Evolutionary conservation across 1,284 basidiomycete species (phyloP).

Genomic region (Boletus calvinii): DNA sequence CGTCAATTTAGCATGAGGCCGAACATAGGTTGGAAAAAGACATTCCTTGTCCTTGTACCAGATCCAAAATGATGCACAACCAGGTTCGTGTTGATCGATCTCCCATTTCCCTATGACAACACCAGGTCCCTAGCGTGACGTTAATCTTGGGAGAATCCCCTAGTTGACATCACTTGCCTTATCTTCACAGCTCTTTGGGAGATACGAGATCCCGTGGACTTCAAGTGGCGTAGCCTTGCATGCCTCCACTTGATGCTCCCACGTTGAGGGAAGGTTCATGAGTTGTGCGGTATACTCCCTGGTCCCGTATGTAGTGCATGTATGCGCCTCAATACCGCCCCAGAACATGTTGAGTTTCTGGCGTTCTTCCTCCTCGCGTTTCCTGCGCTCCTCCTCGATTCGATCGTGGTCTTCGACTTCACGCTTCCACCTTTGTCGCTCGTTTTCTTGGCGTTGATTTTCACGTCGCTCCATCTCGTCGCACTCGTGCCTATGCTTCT

Average conservation of each 20-base stretch:
- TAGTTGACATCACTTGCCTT: constrained; percentile 9
- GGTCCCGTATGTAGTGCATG: constrained; percentile 27
- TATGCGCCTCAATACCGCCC: constrained; percentile 17
- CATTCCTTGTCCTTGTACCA: constrained; percentile 24
- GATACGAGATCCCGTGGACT: constrained; percentile 25
- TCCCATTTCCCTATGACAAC: constrained; percentile 24
- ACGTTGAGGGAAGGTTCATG: constrained; percentile 23
- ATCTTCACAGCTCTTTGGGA: constrained; percentile 30
- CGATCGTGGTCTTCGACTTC: constrained; percentile 17
- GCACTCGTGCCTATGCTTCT: constrained; percentile 1
- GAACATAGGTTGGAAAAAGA: background rate
- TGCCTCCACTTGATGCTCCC: constrained; percentile 24
- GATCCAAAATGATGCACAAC: constrained; percentile 23
- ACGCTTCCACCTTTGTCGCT: constrained; percentile 11
- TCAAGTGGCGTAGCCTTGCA: constrained; percentile 26
- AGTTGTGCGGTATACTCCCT: constrained; percentile 27
- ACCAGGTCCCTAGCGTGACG: constrained; percentile 17
- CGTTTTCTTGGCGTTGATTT: constrained; percentile 1
- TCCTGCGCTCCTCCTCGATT: constrained; percentile 12
- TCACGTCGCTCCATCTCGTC: constrained; percentile 13
- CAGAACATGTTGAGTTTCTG: constrained; percentile 27
- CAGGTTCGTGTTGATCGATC: constrained; percentile 23
- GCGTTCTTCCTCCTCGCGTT: constrained; percentile 20
- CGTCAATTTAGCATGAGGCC: background rate
- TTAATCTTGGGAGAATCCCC: constrained; percentile 1